Evolutionary conservation across 805 yeast genomes (phyloP).

Genomic region (Lachancea mirantina): DNA sequence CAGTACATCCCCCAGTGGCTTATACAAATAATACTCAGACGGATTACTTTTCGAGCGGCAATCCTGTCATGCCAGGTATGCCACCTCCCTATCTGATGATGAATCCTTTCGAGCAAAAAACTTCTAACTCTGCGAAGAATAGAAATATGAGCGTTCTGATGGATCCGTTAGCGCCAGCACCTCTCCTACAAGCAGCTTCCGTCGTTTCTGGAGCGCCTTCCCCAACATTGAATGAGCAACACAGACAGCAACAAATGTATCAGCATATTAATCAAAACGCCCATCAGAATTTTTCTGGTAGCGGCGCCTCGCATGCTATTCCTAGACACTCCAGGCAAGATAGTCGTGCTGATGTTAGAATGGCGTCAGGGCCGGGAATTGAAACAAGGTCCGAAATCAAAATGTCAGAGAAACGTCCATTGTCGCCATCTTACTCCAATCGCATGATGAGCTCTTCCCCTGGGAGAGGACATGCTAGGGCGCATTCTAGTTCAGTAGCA

Average conservation of each 20-base stretch:
- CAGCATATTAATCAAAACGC: conserved; percentile 1
- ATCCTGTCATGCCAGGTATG: neutral
- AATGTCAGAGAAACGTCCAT: conserved; percentile 4
- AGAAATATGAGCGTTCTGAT: conserved; percentile 23
- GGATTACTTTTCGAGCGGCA: conserved; percentile 2
- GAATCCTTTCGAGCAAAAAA: conserved; percentile 19
- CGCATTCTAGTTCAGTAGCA: conserved; percentile 8
- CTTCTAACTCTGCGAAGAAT: conserved; percentile 12
- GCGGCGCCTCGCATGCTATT: too few species aligned
- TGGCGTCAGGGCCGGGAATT: conserved; percentile 6
- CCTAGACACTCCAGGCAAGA: conserved; percentile 1
- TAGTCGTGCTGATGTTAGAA: conserved; percentile 3
- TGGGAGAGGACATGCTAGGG: neutral
- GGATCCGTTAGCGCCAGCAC: conserved; percentile 23
- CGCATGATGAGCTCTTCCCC: conserved; percentile 2
- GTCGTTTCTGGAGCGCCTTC: conserved; percentile 4
- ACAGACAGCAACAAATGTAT: neutral
- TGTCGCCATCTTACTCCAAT: conserved; percentile 6
- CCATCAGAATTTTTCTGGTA: neutral
- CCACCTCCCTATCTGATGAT: conserved; percentile 13
- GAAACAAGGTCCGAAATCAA: conserved; percentile 1
- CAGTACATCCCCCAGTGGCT: conserved; percentile 3
- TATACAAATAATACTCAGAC: conserved; percentile 1
- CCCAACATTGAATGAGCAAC: conserved; percentile 6
- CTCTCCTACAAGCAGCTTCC: conserved; percentile 2